phyloP scores from a whole-genome alignment of 2,329 filamentous ascomycete species.

The Tolypocladium ophioglossoides region DNA sequence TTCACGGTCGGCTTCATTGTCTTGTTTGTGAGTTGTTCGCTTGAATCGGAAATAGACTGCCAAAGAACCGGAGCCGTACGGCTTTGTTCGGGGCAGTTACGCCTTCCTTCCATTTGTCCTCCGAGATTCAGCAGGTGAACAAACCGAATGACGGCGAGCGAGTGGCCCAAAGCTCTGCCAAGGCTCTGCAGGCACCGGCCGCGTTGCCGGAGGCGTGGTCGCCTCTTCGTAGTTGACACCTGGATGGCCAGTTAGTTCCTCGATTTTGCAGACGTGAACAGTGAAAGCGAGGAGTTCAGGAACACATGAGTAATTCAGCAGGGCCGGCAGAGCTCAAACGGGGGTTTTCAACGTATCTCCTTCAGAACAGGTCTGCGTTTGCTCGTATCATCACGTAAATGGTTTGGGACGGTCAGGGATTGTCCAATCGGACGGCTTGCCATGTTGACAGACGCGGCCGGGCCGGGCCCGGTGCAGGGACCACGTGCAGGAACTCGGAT shows the following conservation, averaged over 20 bases:
- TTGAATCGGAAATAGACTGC: neutral
- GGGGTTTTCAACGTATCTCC: conserved; percentile 15
- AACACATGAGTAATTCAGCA: too few relatives aligned
- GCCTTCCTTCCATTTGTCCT: neutral
- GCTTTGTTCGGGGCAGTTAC: neutral
- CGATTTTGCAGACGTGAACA: too few relatives aligned
- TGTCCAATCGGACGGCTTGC: neutral
- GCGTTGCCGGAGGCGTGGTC: neutral
- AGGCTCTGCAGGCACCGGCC: too few relatives aligned
- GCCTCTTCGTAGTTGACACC: neutral
- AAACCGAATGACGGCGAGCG: neutral
- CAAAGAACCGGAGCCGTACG: neutral
- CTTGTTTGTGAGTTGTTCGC: neutral
- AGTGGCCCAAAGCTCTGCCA: neutral
- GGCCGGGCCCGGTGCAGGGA: neutral
- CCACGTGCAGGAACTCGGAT: neutral
- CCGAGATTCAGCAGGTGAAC: conserved; percentile 1
- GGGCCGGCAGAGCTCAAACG: conserved; percentile 11
- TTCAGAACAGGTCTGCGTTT: conserved; percentile 25
- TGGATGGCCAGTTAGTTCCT: neutral
- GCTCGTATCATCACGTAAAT: conserved; percentile 18
- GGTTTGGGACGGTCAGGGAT: neutral
- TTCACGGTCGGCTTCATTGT: neutral
- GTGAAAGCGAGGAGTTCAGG: neutral
- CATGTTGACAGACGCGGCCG: neutral